Base-by-base conservation (phyloP, 106 monocot genomes). In the Ottelia alismoides region DNA sequence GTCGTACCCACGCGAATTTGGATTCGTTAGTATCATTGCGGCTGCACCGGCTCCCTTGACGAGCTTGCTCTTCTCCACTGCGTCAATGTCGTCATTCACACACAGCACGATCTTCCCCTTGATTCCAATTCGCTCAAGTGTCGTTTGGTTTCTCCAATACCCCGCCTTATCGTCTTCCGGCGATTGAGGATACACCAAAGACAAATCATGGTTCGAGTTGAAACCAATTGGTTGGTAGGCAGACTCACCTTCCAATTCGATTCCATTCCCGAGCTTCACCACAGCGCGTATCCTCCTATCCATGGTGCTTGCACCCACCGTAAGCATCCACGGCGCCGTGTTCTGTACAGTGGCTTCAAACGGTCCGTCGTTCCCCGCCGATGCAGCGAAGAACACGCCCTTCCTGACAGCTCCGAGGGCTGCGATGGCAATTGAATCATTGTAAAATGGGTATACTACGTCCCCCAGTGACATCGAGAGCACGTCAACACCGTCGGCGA, bases 301-400 rank as follows among this genome's bases (percentile, higher is more conserved):
- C n/a, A 52, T 45, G 11, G 58, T 67, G 57, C 67, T 58, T 2
- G 67, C 67, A 1, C 31, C 67, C 1, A 58, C 57, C 0, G 77
- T 86, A 20, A 76, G 61, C 3, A 66, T 30, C 84, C 84, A 85
- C 2, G 84, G 84, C 11, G 69, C 76, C 1, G 45, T 56, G 22
- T 84, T 79, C 6, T 53, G 27, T 17, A 84, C 21, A 9, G 71
- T 26, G 25, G 27, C 16, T 2, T 14, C 0, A 1, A 0, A 1
- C 1, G 84, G 79, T 7, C 84, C 79, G 4, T 3, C 20, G 54
- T 84, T 84, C 3, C 75, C 75, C 0, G 76, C 85, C 0, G 76
- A 50, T 28, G 23, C 22, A 25, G 69, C 76, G 3, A 76, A 56
- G 11, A 79, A 64, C 7, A 84, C 47, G 21, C 84, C 84, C 55